Evolutionary conservation across 306 rosid species (phyloP), one percentile per base, ranked within the genome.

Genomic region (Medicago truncatula): DNA sequence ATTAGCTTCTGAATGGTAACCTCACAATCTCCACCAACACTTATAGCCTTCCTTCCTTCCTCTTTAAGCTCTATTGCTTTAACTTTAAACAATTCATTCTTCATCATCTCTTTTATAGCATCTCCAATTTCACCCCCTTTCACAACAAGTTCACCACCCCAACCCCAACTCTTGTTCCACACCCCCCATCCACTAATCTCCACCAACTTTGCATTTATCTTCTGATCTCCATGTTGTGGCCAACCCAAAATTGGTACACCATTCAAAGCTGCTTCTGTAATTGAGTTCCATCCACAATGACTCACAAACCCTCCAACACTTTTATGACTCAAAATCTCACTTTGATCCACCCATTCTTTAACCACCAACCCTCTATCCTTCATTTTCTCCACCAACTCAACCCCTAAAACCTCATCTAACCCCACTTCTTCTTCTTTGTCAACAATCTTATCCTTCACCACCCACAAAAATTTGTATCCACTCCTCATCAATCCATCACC

Each of bases 171-270:
- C 21, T 44, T 75, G 6, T 67, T 84, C 90, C 90, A 87, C 25
- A 84, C 43, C 21, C 96, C 96, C 74, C 86, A 41, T 59, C 87
- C 93, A 28, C 56, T 70, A 18, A 9, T 18, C 67, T 10, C 75
- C 3, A 81, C 86, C 79, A 84, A 78, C 63, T 81, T 83, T 9
- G 92, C 90, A 69, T 85, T 85, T 3, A 87, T 15, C 87, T 72
- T 87, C 23, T 89, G 92, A 58, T 89, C 93, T 1, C 93, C 93
- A 34, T 8, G 6, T 7, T 74, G 87, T 0, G 92, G 92, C 96
- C 96, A 88, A 0, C 78, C 93, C 74, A 87, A 18, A 8, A 85
- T 43, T 6, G 74, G 82, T 20, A 91, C 90, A 17, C 96, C 93
- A 10, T 80, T 15, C 67, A 73, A 67, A 0, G 82, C 85, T 16